Percentiles rank a stretch among this genome's conserved stretches.
phyloP scores from a whole-genome alignment of 768 basidiomycete species.

The Kwoniella pini region DNA sequence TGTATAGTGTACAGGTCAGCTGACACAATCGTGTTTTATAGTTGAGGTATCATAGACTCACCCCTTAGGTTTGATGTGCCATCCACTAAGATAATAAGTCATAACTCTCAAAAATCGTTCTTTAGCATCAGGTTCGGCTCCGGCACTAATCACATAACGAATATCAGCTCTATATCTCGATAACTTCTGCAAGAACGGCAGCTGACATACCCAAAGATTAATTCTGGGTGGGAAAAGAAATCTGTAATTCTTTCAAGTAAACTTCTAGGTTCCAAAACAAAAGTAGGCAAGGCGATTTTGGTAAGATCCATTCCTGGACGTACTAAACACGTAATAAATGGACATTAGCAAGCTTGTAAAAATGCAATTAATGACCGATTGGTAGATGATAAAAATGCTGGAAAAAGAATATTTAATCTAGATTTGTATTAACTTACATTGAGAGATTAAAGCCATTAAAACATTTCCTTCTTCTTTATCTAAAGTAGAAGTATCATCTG shows the following conservation, averaged over 20 bases:
- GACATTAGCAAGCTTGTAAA: no score
- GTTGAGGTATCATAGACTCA: conserved; percentile 17
- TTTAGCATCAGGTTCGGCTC: conserved; percentile 74
- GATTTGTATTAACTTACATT: conserved; percentile 64
- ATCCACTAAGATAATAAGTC: conserved; percentile 95
- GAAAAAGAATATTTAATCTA: no score
- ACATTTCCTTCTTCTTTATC: conserved; percentile 94
- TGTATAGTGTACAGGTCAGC: conserved; percentile 11
- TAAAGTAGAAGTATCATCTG: conserved; percentile 87
- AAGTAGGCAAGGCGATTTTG: conserved; percentile 75
- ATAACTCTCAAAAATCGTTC: conserved; percentile 89
- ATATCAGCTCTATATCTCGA: conserved; percentile 2
- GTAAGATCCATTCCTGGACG: conserved; percentile 95
- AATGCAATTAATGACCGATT: neutral
- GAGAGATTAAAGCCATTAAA: conserved; percentile 80
- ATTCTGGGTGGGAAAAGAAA: conserved; percentile 98
- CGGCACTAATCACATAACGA: conserved; percentile 62
- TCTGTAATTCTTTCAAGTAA: conserved; percentile 99
- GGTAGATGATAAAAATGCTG: no score
- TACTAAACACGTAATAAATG: conserved; percentile 28
- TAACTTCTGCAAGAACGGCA: neutral
- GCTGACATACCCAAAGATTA: conserved; percentile 56
- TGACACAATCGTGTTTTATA: neutral
- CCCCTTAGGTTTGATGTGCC: conserved; percentile 99
- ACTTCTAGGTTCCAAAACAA: conserved; percentile 93